Conservation (phyloP, 2,329 filamentous ascomycete species). For the Nigrograna mackinnonii region DNA sequence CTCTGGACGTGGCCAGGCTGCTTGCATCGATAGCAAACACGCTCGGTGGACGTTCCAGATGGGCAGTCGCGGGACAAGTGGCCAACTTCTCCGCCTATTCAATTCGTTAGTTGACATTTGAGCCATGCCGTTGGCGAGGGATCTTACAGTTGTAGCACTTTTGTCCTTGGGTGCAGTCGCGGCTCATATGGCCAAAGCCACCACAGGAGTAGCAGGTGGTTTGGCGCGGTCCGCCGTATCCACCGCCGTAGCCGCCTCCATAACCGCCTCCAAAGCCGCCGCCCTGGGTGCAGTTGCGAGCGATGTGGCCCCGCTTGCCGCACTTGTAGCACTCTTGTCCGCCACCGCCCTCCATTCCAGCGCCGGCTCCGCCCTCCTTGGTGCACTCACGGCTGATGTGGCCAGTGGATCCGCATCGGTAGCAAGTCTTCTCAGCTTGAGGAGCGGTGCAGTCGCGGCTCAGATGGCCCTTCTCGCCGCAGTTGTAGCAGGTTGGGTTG, state of each 20-base stretch:
- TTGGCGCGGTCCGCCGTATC: constrained; percentile 45
- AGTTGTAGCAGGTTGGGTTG: constrained; percentile 53
- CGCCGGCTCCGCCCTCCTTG: constrained; percentile 53
- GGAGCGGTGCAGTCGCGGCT: constrained; percentile 88
- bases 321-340: constrained; percentile 92
- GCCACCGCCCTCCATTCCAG: constrained; percentile 43
- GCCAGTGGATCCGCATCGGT: constrained; percentile 77
- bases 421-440: constrained; percentile 79
- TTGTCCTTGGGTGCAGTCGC: constrained; percentile 98
- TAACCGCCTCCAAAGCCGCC: constrained; percentile 53
- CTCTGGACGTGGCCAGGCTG: constrained; percentile 89
- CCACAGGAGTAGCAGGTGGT: constrained; percentile 96
- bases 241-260: constrained; percentile 50
- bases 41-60: constrained; percentile 86
- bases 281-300: constrained; percentile 80
- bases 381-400: constrained; percentile 91
- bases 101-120: constrained; percentile 24
- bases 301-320: constrained; percentile 94
- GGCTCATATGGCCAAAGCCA: constrained; percentile 94
- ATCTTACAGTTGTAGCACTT: constrained; percentile 99
- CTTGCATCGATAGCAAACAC: constrained; percentile 98
- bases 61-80: constrained; percentile 96
- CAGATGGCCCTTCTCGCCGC: constrained; percentile 53
- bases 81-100: constrained; percentile 75
- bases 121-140: no score